Percentiles rank a stretch among this genome's conserved stretches.
Conservation (phyloP, 805 yeast genomes). For the Myxozyma vanderwaltii region DNA sequence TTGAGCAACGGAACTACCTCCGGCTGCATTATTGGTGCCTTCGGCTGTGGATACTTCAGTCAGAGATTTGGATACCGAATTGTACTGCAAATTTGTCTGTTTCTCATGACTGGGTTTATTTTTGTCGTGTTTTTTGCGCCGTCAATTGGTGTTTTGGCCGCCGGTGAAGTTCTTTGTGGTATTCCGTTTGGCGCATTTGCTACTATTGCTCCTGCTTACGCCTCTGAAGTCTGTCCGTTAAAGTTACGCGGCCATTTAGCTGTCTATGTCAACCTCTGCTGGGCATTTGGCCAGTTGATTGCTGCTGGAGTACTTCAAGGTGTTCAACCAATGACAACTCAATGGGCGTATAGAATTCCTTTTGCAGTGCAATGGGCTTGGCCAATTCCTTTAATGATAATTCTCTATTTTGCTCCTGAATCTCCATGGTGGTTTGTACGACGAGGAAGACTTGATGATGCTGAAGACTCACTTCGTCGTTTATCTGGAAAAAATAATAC, state of each 20-base stretch:
- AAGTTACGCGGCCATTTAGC: constrained; percentile 54
- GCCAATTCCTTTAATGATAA: constrained; percentile 50
- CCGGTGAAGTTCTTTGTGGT: constrained; percentile 46
- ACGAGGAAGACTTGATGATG: constrained; percentile 7
- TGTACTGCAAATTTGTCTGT: constrained; percentile 45
- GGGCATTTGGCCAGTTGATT: constrained; percentile 60
- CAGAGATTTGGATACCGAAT: constrained; percentile 52
- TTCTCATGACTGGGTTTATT: constrained; percentile 45
- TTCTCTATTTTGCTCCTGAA: constrained; percentile 51
- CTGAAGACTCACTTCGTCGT: constrained; percentile 4
- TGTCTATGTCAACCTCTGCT: constrained; percentile 53
- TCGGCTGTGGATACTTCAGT: constrained; percentile 49
- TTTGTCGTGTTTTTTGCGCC: constrained; percentile 54
- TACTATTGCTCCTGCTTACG: constrained; percentile 55
- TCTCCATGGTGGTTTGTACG: constrained; percentile 28
- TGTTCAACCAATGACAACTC: constrained; percentile 36
- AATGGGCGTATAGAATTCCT: constrained; percentile 55
- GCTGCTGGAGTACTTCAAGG: constrained; percentile 55
- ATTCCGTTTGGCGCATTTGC: constrained; percentile 61
- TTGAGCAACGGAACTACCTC: constrained; percentile 41
- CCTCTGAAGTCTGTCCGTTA: constrained; percentile 59
- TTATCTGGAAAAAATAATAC: not conserved
- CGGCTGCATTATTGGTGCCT: constrained; percentile 53
- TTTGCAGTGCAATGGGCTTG: constrained; percentile 64
- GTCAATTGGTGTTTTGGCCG: constrained; percentile 44